Evolutionary conservation across 2,329 filamentous ascomycete genomes (phyloP), one percentile per base, ranked within the genome.

Genomic region (Apiospora malaysiana): DNA sequence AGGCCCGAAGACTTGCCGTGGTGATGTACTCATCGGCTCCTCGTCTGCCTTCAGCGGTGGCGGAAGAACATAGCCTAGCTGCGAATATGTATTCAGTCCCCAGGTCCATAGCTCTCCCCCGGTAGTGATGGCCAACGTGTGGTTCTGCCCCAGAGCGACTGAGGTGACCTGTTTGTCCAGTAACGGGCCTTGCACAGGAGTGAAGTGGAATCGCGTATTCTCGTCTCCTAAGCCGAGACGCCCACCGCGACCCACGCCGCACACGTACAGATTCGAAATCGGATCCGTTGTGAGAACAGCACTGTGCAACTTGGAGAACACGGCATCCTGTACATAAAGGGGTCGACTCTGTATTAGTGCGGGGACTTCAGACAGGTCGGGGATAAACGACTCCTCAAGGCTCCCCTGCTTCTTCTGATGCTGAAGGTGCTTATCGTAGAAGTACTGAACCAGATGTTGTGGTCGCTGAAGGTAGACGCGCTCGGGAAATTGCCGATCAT

Each of bases 401-500:
- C 51, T 51, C 2, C 49, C 46, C 12, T 72, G 68, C 37, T 81
- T 78, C 23, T 79, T 79, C 25, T 81, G 80, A 69, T 87, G 79
- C 42, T 87, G 85, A 7, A 91, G 82, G 75, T 92, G 88, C 74
- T 95, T 92, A 46, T 88, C 85, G 77, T 94, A 90, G 74, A 97
- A 93, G 66, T 90, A 87, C 68, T 89, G 88, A 18, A 97, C 81
- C 1, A 98, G 85, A 77, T 94, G 90, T 32, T 93, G 91, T 0
- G 96, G 94, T 21, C 95, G 90, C 70, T 90, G 89, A 45, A 98
- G 81, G 43, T 87, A 84, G 14, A 98, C 90, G 12, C 94, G 92
- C 79, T 98, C 96, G 0, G 96, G 96, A 77, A 92, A 97, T 74
- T 98, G 95, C 3, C 96, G 91, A 78, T 99, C 95, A 79, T 98